Conservation (phyloP, 805 yeast genomes). For the Candida anglica region DNA sequence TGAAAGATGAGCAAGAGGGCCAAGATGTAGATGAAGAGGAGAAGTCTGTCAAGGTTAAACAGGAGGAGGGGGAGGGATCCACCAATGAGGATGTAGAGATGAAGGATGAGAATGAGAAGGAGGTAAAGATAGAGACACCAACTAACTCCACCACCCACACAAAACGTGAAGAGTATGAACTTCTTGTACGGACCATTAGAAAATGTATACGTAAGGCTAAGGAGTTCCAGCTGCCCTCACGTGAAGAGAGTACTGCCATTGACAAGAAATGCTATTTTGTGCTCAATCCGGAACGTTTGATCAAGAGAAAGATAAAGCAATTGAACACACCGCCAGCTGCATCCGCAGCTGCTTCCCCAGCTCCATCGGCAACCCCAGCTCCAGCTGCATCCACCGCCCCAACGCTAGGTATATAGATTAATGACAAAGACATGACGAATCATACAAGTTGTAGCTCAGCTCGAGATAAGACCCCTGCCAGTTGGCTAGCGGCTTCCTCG, state of each 20-base stretch:
- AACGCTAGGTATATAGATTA: not conserved
- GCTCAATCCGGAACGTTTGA: slow-evolving; percentile 51
- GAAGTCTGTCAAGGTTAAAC: slow-evolving; percentile 8
- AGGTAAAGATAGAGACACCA: slow-evolving; percentile 5
- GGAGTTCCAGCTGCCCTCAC: slow-evolving; percentile 41
- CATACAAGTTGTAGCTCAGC: too few species aligned
- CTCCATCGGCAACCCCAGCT: not conserved
- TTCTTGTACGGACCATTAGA: slow-evolving; percentile 41
- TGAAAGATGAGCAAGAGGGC: too few species aligned
- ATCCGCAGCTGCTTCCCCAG: not conserved
- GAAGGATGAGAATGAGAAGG: slow-evolving; percentile 10
- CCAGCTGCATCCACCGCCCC: not conserved
- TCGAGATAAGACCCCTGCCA: too few species aligned
- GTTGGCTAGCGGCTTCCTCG: too few species aligned
- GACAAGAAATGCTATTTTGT: slow-evolving; percentile 64
- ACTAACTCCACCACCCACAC: slow-evolving; percentile 7
- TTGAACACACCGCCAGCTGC: not conserved
- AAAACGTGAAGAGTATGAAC: slow-evolving; percentile 33
- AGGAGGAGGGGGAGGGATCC: slow-evolving; percentile 6
- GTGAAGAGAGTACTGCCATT: slow-evolving; percentile 59
- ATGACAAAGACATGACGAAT: too few species aligned
- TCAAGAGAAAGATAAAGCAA: slow-evolving; percentile 37
- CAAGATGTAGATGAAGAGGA: slow-evolving; percentile 9
- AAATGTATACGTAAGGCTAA: slow-evolving; percentile 48
- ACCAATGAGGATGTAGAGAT: slow-evolving; percentile 2